Base-by-base conservation (phyloP, 345 rosid species). In the Heritiera littoralis region DNA sequence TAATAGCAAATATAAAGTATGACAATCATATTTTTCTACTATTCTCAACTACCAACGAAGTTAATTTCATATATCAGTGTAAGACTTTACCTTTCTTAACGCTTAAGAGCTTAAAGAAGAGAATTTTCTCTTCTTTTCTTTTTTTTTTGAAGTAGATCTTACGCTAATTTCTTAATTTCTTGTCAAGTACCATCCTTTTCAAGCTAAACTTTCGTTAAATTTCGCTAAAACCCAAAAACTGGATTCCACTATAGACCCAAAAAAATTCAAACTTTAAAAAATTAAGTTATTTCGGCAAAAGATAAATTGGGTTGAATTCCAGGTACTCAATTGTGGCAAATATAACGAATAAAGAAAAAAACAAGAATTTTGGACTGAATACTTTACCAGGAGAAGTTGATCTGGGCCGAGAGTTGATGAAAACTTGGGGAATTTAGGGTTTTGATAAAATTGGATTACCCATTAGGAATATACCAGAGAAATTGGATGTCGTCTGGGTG, bases 341-440 rank as follows among this genome's bases (percentile, higher is more conserved):
- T 73, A 55, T 55, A 73, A 55, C 35, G 11, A 18, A 5, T n/a
- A 23, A 46, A 60, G 35, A 32, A 13, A 35, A 15, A 14, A 9
- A 11, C 6, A 0, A 14, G 18, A 17, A 38, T 2, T 66, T 49
- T 35, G 17, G 61, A 40, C 10, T n/a, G 64, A 38, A 66, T 77
- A 77, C 40, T 9, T 48, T 51, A 77, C 64, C 74, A 7, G 61
- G 48, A 30, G 52, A 32, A 14, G 49, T 20, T 43, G 68, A 60
- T 59, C 41, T 12, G 55, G 38, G 52, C 0, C 6, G 55, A 28
- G 41, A 60, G 17, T 38, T 52, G 73, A 51, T 15, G 38, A 38
- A 77, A 38, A 10, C 17, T 9, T 2, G 72, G 51, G 51, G 8
- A 66, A 35, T 48, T 66, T 66, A 66, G 79, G 79, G 63, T 66